Evolutionary conservation across 2,329 filamentous ascomycete species (phyloP).

Genomic region (Aspergillus ochraceus): DNA sequence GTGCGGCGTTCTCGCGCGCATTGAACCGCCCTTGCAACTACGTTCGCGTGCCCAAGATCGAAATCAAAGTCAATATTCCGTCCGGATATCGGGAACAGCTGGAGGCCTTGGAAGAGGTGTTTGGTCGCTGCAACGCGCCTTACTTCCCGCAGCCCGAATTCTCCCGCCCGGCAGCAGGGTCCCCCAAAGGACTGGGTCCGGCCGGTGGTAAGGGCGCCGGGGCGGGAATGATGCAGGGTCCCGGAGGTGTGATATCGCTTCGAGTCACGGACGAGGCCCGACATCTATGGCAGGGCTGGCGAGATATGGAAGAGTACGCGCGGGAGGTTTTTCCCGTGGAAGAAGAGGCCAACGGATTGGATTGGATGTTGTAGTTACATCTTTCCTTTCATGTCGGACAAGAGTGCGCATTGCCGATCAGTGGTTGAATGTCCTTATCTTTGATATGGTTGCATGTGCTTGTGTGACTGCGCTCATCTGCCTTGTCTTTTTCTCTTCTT

Average conservation of each 20-base stretch:
- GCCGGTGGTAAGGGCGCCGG: slow-evolving; percentile 41
- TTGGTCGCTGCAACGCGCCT: slow-evolving; percentile 59
- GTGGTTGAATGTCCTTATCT: neutral
- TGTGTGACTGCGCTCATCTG: neutral
- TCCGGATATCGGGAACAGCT: slow-evolving; percentile 87
- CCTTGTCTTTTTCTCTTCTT: neutral
- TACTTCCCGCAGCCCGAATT: slow-evolving; percentile 65
- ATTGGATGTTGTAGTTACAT: slow-evolving; percentile 70
- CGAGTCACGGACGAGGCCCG: slow-evolving; percentile 74
- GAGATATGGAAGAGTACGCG: slow-evolving; percentile 91
- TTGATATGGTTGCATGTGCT: slow-evolving; percentile 12
- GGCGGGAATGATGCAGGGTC: slow-evolving; percentile 47
- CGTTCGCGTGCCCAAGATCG: slow-evolving; percentile 69
- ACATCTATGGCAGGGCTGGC: slow-evolving; percentile 85
- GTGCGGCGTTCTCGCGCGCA: slow-evolving; percentile 74
- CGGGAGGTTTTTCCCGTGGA: slow-evolving; percentile 91
- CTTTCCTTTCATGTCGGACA: slow-evolving; percentile 17
- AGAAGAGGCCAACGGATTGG: slow-evolving; percentile 88
- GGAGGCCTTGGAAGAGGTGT: slow-evolving; percentile 61
- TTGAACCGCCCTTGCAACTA: slow-evolving; percentile 78
- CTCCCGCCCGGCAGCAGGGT: slow-evolving; percentile 39
- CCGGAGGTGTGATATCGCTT: slow-evolving; percentile 61
- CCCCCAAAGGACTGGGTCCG: slow-evolving; percentile 38
- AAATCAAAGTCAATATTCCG: slow-evolving; percentile 82
- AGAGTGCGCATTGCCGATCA: slow-evolving; percentile 4